phyloP scores from a whole-genome alignment of 805 yeast genomes.

The Kluyveromyces dobzhanskii region DNA sequence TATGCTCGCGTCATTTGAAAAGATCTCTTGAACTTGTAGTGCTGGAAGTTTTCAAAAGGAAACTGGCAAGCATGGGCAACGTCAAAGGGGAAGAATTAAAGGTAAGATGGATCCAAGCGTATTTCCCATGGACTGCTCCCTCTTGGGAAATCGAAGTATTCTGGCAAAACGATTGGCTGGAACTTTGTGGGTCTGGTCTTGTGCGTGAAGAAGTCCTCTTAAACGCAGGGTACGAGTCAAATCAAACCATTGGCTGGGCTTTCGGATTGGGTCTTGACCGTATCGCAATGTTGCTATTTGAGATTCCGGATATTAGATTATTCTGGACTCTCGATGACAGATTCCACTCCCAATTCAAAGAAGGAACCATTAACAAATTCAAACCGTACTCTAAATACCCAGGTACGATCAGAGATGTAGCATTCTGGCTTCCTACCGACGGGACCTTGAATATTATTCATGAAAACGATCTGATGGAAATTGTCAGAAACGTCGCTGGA shows the following conservation, averaged over 20 bases:
- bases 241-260: constrained; percentile 84
- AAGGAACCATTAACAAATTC: constrained; percentile 61
- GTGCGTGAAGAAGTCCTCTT: constrained; percentile 70
- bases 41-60: constrained; percentile 61
- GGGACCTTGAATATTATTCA: constrained; percentile 40
- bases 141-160: constrained; percentile 97
- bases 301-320: constrained; percentile 88
- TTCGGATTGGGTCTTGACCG: constrained; percentile 94
- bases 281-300: constrained; percentile 90
- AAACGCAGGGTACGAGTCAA: constrained; percentile 54
- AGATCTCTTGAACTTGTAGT: constrained; percentile 79
- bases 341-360: constrained; percentile 62
- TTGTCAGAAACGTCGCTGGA: constrained; percentile 76
- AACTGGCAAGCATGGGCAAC: constrained; percentile 19
- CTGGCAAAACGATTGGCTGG: constrained; percentile 99
- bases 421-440: constrained; percentile 73
- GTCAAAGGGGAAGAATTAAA: constrained; percentile 59
- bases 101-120: constrained; percentile 91
- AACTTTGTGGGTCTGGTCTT: constrained; percentile 93
- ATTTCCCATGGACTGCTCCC: constrained; percentile 98
- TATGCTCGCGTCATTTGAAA: constrained; percentile 72
- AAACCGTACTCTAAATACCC: constrained; percentile 89
- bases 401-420: constrained; percentile 74
- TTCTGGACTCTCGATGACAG: constrained; percentile 85
- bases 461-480: constrained; percentile 89